Evolutionary conservation across 495 filamentous ascomycete species (phyloP).

Genomic region (Hypoxylon lienhwacheense): DNA sequence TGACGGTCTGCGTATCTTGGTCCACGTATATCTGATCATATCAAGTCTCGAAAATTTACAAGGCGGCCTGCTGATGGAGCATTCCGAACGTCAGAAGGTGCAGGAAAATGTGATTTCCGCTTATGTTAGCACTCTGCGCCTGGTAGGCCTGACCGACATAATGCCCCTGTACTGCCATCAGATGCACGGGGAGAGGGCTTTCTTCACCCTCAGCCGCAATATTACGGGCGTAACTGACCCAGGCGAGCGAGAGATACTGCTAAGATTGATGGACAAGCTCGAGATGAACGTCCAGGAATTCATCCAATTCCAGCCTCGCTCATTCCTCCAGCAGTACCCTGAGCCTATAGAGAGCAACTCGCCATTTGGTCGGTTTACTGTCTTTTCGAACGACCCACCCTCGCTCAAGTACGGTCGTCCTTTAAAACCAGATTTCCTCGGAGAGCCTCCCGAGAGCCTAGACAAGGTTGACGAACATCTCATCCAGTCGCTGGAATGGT

Average conservation of each 20-base stretch:
- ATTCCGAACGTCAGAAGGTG: conserved; percentile 33
- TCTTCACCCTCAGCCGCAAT: conserved; percentile 58
- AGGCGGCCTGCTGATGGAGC: conserved; percentile 44
- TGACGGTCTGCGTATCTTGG: conserved; percentile 60
- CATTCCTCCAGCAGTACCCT: conserved; percentile 51
- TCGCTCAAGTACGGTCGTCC: conserved; percentile 52
- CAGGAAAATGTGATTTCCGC: conserved; percentile 71
- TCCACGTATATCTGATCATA: conserved; percentile 58
- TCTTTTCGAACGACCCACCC: conserved; percentile 50
- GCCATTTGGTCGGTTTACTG: conserved; percentile 48
- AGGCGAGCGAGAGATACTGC: conserved; percentile 55
- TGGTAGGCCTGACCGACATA: conserved; percentile 67
- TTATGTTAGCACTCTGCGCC: conserved; percentile 77
- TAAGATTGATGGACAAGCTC: conserved; percentile 63
- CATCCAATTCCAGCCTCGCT: conserved; percentile 55
- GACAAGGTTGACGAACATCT: conserved; percentile 65
- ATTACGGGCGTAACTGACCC: conserved; percentile 55
- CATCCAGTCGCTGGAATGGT: conserved; percentile 84
- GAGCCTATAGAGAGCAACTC: conserved; percentile 27
- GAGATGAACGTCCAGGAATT: conserved; percentile 54
- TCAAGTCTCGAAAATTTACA: conserved; percentile 55
- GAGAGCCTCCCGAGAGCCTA: conserved; percentile 56
- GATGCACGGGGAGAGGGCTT: conserved; percentile 55
- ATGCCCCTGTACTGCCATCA: conserved; percentile 86
- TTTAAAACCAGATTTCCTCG: conserved; percentile 66